Evolutionary conservation across 345 rosid genomes (phyloP).

Genomic region (Rhodomyrtus tomentosa): DNA sequence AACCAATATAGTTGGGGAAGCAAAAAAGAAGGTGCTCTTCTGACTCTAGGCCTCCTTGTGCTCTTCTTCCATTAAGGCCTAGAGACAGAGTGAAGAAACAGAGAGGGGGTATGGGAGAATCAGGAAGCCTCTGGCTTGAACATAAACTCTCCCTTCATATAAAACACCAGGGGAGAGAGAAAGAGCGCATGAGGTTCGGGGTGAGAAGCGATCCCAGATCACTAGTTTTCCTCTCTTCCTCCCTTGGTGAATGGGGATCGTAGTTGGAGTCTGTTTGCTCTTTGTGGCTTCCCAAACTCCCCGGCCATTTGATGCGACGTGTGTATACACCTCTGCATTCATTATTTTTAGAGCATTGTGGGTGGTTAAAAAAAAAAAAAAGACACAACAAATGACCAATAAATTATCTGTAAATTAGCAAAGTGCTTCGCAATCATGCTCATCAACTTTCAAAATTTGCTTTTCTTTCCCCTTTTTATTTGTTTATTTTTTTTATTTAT

Average conservation of each 20-base stretch:
- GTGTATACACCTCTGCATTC: neutral
- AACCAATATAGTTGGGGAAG: neutral
- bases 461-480: neutral
- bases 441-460: neutral
- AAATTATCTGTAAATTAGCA: neutral
- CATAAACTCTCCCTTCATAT: neutral
- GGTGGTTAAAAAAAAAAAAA: neutral
- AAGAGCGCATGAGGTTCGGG: neutral
- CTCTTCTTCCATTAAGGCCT: neutral
- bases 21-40: neutral
- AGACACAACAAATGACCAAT: neutral
- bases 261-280: slow-evolving; percentile 9
- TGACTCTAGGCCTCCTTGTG: slow-evolving; percentile 1
- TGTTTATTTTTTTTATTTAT: neutral
- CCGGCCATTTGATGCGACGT: neutral
- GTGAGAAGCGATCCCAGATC: neutral
- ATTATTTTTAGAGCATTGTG: neutral
- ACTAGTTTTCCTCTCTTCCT: neutral
- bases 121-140: neutral
- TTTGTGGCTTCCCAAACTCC: slow-evolving; percentile 18
- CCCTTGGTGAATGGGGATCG: neutral
- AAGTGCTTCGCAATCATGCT: neutral
- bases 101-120: neutral
- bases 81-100: slow-evolving; percentile 1
- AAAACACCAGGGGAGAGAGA: neutral